Percentiles rank a stretch among this genome's conserved stretches.
Conservation (phyloP, 2,329 filamentous ascomycete species). For the Ilyonectria robusta region DNA sequence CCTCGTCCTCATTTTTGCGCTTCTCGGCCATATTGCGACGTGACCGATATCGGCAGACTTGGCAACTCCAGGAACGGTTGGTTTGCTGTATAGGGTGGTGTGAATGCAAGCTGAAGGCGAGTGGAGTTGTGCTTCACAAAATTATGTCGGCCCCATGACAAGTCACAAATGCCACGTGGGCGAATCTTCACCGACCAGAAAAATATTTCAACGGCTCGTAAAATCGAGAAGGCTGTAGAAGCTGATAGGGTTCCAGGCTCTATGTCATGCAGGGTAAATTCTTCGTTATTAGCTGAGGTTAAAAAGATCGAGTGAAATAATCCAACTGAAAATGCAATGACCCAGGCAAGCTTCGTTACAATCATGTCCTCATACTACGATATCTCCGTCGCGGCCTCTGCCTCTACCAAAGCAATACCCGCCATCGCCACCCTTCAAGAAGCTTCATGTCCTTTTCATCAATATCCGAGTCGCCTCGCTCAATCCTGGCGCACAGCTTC, state of each 20-base stretch:
- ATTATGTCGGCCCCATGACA: constrained; percentile 14
- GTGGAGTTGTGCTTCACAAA: constrained; percentile 13
- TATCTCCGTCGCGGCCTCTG: constrained; percentile 33
- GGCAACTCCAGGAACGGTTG: neutral
- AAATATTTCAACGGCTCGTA: neutral
- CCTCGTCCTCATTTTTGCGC: constrained; percentile 35
- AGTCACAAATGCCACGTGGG: neutral
- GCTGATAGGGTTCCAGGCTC: neutral
- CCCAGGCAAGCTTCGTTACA: constrained; percentile 47
- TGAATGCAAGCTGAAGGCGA: neutral
- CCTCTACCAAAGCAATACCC: constrained; percentile 63
- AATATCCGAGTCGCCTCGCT: constrained; percentile 62
- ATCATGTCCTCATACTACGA: constrained; percentile 50
- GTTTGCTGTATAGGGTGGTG: constrained; percentile 1
- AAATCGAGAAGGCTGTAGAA: neutral
- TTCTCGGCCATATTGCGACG: constrained; percentile 38
- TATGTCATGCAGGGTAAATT: constrained; percentile 9
- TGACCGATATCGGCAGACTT: neutral
- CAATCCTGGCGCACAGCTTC: constrained; percentile 62
- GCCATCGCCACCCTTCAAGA: constrained; percentile 70
- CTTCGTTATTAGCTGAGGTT: constrained; percentile 11
- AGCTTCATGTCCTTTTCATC: constrained; percentile 64
- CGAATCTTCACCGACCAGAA: neutral
- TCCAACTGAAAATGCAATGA: constrained; percentile 37
- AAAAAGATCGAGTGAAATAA: constrained; percentile 19